These are phyloP conservation scores for Leptodermis oblonga DNA, from an alignment of 257 asterid species.

Conservation along the genomic window DNA sequence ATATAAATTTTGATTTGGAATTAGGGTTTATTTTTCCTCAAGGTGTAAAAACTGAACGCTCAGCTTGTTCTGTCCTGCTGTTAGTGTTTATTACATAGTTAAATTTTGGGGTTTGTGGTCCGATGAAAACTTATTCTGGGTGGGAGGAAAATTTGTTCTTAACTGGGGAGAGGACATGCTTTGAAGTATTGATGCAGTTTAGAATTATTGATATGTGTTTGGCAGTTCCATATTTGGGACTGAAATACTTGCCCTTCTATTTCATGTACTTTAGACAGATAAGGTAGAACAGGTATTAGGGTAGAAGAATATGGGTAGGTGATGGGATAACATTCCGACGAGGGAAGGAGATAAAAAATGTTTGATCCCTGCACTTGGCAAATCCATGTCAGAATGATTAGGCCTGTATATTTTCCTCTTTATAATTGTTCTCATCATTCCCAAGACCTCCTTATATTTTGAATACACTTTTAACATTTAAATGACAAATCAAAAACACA, in stretches of 20 bases:
- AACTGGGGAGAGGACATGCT: background rate
- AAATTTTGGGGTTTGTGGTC: background rate
- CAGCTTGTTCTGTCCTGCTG: background rate
- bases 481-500: too few species aligned
- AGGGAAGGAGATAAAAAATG: background rate
- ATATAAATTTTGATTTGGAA: background rate
- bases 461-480: too few species aligned
- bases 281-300: background rate
- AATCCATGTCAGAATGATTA: background rate
- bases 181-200: background rate
- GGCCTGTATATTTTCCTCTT: too few species aligned
- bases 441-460: too few species aligned
- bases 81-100: background rate
- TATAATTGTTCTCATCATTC: too few species aligned
- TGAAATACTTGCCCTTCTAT: background rate
- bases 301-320: background rate
- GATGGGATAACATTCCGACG: background rate
- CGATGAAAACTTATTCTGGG: background rate
- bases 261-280: background rate
- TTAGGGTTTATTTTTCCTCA: background rate
- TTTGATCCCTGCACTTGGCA: background rate
- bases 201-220: background rate
- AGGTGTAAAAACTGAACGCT: background rate
- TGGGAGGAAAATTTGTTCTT: background rate
- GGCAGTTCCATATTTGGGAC: background rate